These are phyloP conservation scores for Diplotaxis tenuifolia DNA, from an alignment of 345 rosid genomes.

Conservation along the genomic window DNA sequence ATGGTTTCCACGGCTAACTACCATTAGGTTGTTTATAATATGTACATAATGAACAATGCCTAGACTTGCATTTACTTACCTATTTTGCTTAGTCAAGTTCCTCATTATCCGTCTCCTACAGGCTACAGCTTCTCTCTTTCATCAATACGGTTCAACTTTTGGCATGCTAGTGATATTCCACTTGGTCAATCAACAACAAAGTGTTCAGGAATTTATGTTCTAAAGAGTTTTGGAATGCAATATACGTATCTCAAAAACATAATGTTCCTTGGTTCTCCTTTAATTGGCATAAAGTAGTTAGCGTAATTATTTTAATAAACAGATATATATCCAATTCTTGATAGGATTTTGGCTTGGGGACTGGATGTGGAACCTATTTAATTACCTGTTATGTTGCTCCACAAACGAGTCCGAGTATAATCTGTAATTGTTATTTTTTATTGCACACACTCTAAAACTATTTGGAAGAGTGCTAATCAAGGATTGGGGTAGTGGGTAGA, in stretches of 20 bases:
- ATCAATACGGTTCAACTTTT: neutral
- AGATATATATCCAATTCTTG: neutral
- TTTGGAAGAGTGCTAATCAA: neutral
- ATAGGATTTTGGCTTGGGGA: neutral
- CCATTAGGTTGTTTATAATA: neutral
- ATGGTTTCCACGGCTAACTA: constrained; percentile 22
- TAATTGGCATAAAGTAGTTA: neutral
- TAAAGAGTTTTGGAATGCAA: neutral
- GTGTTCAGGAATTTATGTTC: neutral
- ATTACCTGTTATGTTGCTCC: neutral
- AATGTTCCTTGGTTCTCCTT: neutral
- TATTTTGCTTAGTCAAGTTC: neutral
- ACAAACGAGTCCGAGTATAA: neutral
- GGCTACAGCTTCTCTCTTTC: neutral
- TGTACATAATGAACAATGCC: neutral
- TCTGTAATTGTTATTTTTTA: neutral
- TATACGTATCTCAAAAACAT: neutral
- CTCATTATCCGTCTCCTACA: neutral
- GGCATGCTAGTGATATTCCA: neutral
- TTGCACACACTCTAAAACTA: neutral
- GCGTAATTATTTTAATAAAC: too few relatives aligned
- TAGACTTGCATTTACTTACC: constrained; percentile 5
- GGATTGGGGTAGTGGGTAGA: constrained; percentile 42
- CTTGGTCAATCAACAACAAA: neutral
- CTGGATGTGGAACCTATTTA: neutral